Evolutionary conservation across 1,284 basidiomycete genomes (phyloP).

Genomic region (Melampsora americana): DNA sequence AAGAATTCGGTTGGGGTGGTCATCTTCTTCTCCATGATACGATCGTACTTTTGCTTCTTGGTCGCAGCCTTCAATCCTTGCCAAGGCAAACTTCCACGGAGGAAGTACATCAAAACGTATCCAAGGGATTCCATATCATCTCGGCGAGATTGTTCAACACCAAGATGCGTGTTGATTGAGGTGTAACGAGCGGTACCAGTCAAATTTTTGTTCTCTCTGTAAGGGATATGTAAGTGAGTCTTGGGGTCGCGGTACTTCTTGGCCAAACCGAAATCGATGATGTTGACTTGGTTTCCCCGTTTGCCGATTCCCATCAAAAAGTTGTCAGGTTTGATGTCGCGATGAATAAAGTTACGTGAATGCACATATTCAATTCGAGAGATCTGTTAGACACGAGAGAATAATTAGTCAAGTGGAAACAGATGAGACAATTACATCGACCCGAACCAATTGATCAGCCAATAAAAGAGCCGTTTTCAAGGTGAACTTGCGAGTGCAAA

Average conservation of each 20-base stretch:
- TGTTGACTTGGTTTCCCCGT: constrained; percentile 98
- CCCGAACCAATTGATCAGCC: constrained; percentile 82
- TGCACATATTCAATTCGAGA: constrained; percentile 99
- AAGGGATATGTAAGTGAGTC: constrained; percentile 98
- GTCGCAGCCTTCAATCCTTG: constrained; percentile 96
- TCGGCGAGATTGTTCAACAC: constrained; percentile 91
- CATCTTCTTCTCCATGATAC: constrained; percentile 99
- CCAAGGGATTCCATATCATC: constrained; percentile 94
- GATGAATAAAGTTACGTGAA: constrained; percentile 99
- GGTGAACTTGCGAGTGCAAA: constrained; percentile 97
- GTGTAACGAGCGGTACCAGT: constrained; percentile 99
- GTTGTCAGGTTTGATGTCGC: constrained; percentile 99
- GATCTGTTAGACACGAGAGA: constrained; percentile 62
- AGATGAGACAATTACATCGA: constrained; percentile 24
- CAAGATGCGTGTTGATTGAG: constrained; percentile 97
- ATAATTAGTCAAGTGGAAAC: neutral
- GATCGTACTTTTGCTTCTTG: constrained; percentile 99
- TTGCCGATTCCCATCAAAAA: constrained; percentile 99
- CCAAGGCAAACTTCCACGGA: constrained; percentile 92
- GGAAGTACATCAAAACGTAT: constrained; percentile 97
- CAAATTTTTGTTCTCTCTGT: constrained; percentile 99
- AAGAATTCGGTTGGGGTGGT: constrained; percentile 92
- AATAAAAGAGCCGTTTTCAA: constrained; percentile 95
- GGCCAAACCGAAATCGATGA: constrained; percentile 98
- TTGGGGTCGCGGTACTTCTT: constrained; percentile 99